Percentiles rank a stretch among this genome's conserved stretches.
These are phyloP conservation scores for Periconia sp. DNA, from an alignment of 2,329 filamentous ascomycete species.

Conservation along the genomic window DNA sequence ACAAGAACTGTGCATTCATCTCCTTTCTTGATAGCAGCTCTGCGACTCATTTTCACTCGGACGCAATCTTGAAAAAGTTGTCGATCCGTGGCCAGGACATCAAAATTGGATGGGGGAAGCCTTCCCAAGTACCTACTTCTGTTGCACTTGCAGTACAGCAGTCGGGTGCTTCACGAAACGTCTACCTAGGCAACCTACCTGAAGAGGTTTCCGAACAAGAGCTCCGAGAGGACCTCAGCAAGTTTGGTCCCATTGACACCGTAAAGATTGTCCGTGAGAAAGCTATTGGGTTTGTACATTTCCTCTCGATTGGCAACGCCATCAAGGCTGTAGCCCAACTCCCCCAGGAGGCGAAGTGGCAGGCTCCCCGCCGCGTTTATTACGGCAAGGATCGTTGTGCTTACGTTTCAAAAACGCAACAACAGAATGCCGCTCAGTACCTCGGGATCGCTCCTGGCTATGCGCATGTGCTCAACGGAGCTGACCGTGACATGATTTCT, in stretches of 20 bases:
- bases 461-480: conserved; percentile 92
- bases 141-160: conserved; percentile 97
- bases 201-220: conserved; percentile 92
- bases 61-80: conserved; percentile 99
- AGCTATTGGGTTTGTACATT: conserved; percentile 96
- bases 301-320: conserved; percentile 94
- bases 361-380: conserved; percentile 91
- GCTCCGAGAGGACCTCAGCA: conserved; percentile 89
- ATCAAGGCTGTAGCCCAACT: conserved; percentile 98
- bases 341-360: conserved; percentile 96
- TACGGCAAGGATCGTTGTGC: conserved; percentile 98
- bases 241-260: conserved; percentile 95
- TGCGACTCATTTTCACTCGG: conserved; percentile 97
- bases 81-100: conserved; percentile 98
- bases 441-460: conserved; percentile 96
- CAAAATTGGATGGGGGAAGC: conserved; percentile 99
- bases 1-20: conserved; percentile 99
- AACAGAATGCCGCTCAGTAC: conserved; percentile 98
- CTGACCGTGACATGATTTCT: conserved; percentile 94
- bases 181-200: conserved; percentile 90
- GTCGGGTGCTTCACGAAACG: conserved; percentile 93
- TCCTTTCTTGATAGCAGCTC: conserved; percentile 98
- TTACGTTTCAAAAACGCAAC: conserved; percentile 98
- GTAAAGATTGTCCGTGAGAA: conserved; percentile 98
- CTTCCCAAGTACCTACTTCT: conserved; percentile 94